Base-by-base conservation (phyloP, 2,329 filamentous ascomycete species). In the Monilinia vaccinii-corymbosi region DNA sequence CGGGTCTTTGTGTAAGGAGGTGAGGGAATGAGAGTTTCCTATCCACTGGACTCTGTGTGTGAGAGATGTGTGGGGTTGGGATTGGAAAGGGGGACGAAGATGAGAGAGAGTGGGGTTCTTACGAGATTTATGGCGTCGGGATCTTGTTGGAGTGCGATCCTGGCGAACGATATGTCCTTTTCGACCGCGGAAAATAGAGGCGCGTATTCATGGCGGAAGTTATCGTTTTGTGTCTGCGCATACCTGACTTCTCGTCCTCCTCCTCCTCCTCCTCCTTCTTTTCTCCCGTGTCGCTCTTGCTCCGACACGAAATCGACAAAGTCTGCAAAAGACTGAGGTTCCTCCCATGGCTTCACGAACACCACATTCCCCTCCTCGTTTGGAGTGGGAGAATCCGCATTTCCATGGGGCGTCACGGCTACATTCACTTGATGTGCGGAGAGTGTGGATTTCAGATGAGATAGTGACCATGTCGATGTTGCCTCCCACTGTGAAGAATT, bases 151-250 rank as follows among this genome's bases (percentile, higher is more conserved):
- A 93, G 80, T 0, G 88, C 88, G 62, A 90, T 84, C 32, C 85
- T 81, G 0, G 88, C 89, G 71, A 88, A 94, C 1, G 86, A 80
- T 50, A 93, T 84, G 59, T 81, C 79, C 3, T 72, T 72, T 13
- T 84, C 85, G 0, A 90, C 82, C 65, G 89, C 80, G 0, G 75
- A 68, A 69, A 85, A 84, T 2, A 94, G 78, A 0, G 77, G 67
- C 0, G 75, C 64, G 71, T 92, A 94, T 72, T 94, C 90, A 61
- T 84, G 78, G 2, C 85, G 82, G 23, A 94, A 79, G 69, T 93
- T 94, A 72, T 93, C 87, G 70, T 94, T 91, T 76, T 94, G 88
- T 42, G 88, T 90, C 73, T 92, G 89, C 1, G 86, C 86, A 73
- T 92, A 92, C 67, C 25, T 28, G 6, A 28, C 25, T 28, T 28